Evolutionary conservation across 345 rosid genomes (phyloP).

Genomic region (Citrus mangshanensis): DNA sequence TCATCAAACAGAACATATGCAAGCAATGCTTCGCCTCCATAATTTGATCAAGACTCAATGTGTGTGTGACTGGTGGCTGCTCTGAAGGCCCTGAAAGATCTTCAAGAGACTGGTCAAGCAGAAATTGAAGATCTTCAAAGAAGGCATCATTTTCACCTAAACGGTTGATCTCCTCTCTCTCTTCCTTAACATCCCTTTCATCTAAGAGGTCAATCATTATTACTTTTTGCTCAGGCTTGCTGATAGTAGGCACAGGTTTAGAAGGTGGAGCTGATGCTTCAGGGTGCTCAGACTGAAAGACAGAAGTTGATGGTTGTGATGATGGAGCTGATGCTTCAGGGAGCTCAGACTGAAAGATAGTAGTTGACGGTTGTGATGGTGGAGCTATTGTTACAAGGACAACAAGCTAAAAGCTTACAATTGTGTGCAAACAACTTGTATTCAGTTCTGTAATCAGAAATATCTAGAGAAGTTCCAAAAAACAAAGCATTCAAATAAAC

Average conservation of each 20-base stretch:
- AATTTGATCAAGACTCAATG: not conserved
- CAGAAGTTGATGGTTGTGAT: not conserved
- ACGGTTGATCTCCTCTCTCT: not conserved
- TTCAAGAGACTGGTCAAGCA: not conserved
- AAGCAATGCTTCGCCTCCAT: not conserved
- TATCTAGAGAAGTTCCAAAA: not conserved
- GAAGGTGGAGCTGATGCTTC: too few species aligned
- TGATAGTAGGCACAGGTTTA: too few species aligned
- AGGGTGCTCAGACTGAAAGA: not conserved
- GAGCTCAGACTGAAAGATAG: too few species aligned
- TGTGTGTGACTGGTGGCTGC: not conserved
- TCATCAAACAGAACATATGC: not conserved
- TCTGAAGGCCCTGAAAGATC: not conserved
- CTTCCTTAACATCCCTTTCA: not conserved
- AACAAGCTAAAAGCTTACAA: too few species aligned
- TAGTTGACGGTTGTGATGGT: too few species aligned
- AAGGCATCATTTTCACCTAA: not conserved
- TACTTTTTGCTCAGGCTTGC: too few species aligned
- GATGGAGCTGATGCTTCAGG: not conserved
- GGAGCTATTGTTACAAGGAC: not conserved
- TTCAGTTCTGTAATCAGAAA: too few species aligned
- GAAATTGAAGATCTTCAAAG: not conserved
- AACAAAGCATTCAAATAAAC: too few species aligned
- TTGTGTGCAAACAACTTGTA: too few species aligned
- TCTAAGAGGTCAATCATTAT: too few species aligned